Base-by-base conservation (phyloP, 495 filamentous ascomycete species). In the Penicillium herquei region DNA sequence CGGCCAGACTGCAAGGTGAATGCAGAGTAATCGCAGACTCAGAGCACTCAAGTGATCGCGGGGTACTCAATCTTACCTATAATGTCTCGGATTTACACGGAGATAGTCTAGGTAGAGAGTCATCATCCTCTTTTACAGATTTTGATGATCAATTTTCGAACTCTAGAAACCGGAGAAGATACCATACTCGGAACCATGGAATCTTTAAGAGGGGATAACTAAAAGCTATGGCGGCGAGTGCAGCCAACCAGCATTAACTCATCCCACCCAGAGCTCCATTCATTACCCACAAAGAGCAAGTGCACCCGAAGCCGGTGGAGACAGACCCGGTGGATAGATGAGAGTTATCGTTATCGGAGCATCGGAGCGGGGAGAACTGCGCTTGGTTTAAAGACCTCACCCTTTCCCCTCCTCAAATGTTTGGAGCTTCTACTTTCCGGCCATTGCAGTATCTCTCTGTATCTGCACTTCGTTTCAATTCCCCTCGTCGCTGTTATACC, bases 261-360 rank as follows among this genome's bases (percentile, higher is more conserved):
- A 54, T 41, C n/a, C 47, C 48, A 51, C n/a, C 39, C 49, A 50
- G 31, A 33, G 32, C 31, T 48, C 60, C 55, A 30, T 17, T 37
- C 42, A 39, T 58, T 62, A 21, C 59, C 59, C 59, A 4, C 30
- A 56, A 73, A 70, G 65, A 71, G 70, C 52, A 73, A 62, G 62
- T 73, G 56, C 55, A 71, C 57, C 55, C 70, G 70, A 73, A 49
- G 48, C 21, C 8, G 32, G 52, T 42, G 52, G 48, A 46, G 11
- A 45, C 47, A 17, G 32, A 26, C 21, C 21, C 21, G 21, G 21
- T 26, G 21, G 21, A 26, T 26, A 26, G 21, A 26, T 26, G 21
- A 26, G 21, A 18, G 21, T 42, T 60, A 60, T 60, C 53, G 46
- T 60, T 59, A 59, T 59, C 56, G 42, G 31, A 52, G 56, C 51